phyloP scores from a whole-genome alignment of 192 early-diverging fungal genomes.

The Rhizophlyctis rosea region DNA sequence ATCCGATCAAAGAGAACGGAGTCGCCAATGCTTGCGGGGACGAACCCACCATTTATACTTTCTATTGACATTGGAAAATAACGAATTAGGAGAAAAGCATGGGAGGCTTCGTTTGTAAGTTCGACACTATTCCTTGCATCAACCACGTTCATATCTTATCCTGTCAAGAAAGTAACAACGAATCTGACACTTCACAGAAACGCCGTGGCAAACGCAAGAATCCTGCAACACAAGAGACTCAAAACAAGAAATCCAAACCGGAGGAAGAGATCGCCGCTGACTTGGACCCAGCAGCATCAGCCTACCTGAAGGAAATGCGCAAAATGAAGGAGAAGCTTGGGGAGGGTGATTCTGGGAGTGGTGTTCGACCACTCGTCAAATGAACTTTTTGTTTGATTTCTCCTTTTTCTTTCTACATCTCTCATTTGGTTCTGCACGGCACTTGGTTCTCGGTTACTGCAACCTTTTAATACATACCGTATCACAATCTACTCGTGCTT shows the following conservation, averaged over 20 bases:
- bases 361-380: conserved; percentile 18
- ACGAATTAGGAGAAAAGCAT: conserved; percentile 65
- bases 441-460: too few species aligned
- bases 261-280: conserved; percentile 6
- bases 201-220: conserved; percentile 13
- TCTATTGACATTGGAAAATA: neutral
- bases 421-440: too few species aligned
- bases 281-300: conserved; percentile 14
- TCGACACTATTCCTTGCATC: neutral
- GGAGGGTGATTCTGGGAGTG: conserved; percentile 20
- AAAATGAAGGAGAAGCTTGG: conserved; percentile 38
- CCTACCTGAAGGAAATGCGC: conserved; percentile 28
- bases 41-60: neutral
- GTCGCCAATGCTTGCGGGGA: neutral
- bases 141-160: neutral
- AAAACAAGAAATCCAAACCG: neutral
- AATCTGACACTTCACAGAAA: neutral
- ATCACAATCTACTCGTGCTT: too few species aligned
- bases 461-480: too few species aligned
- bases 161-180: neutral
- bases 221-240: neutral
- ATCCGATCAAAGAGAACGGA: too few species aligned
- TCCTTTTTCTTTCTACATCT: too few species aligned
- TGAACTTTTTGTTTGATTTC: too few species aligned
- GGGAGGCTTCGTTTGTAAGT: conserved; percentile 31